Evolutionary conservation across 169 alveolate species (phyloP), one percentile per base, ranked within the genome.

Genomic region (Plasmodium adleri): DNA sequence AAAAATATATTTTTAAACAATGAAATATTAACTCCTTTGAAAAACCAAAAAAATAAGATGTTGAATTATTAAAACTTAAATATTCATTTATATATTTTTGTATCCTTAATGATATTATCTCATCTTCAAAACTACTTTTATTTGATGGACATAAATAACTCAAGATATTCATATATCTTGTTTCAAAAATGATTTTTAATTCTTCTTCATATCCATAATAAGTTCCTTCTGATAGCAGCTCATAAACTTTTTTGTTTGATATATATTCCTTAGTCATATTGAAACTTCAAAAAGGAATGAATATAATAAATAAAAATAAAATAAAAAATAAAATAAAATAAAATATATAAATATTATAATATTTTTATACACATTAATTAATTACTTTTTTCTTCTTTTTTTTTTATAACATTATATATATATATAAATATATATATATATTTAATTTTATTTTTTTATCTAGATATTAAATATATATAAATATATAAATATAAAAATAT

Each of bases 41-140:
- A n/a, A 80, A 80, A 0, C 90, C 90, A 56, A 80, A 80, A 71
- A 80, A 80, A 58, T 80, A 80, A 1, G 90, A 52, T 32, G 67
- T 80, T 3, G 80, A 56, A 1, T 80, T 72, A 13, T 50, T 56
- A 72, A 80, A 67, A 28, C 72, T 67, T 49, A 80, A 28, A 4
- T 80, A n/a, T 5, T 80, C 76, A 58, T 80, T 80, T 20, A 80
- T 80, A 49, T 32, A 80, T 10, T 68, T 72, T 5, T 80, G 90
- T 3, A 80, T 50, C 26, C 66, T 67, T 20, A 80, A 9, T 24
- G 90, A 66, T 28, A 80, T 68, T 32, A 56, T 17, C 32, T 80
- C 80, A 6, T 28, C 43, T 28, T 28, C 43, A 6, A 28, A 28
- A 9, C 58, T 43, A 9, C 17, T n/a, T 24, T 52, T 66, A 12